Evolutionary conservation across 2,329 filamentous ascomycete genomes (phyloP).

Genomic region (Capronia epimyces): DNA sequence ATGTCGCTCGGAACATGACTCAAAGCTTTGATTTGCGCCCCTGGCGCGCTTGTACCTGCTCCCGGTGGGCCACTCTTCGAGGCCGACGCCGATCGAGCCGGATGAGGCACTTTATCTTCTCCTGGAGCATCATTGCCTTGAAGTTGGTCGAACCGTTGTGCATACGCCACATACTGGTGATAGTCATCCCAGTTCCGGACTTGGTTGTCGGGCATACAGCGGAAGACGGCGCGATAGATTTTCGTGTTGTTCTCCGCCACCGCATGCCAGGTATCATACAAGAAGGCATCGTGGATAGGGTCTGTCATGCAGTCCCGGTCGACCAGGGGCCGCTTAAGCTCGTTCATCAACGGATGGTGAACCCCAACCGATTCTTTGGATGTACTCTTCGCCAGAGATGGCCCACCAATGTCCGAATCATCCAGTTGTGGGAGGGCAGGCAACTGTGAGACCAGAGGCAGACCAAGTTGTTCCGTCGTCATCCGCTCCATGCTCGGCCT

Average conservation of each 20-base stretch:
- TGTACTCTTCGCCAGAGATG: slow-evolving; percentile 54
- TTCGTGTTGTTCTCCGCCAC: slow-evolving; percentile 93
- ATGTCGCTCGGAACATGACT: slow-evolving; percentile 31
- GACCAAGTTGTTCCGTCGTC: slow-evolving; percentile 61
- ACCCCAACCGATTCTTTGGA: slow-evolving; percentile 52
- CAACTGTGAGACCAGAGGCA: slow-evolving; percentile 64
- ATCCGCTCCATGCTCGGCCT: slow-evolving; percentile 53
- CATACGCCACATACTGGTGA: slow-evolving; percentile 73
- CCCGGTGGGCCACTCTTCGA: slow-evolving; percentile 38
- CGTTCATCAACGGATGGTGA: slow-evolving; percentile 49
- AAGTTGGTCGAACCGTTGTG: slow-evolving; percentile 66
- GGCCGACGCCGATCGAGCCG: slow-evolving; percentile 40
- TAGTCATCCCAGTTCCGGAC: slow-evolving; percentile 93
- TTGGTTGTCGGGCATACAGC: slow-evolving; percentile 94
- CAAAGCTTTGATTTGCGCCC: slow-evolving; percentile 28
- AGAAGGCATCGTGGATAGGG: slow-evolving; percentile 74
- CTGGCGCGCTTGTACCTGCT: slow-evolving; percentile 32
- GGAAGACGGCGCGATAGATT: slow-evolving; percentile 86
- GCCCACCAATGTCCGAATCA: slow-evolving; percentile 77
- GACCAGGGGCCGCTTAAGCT: slow-evolving; percentile 68
- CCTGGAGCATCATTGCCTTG: slow-evolving; percentile 46
- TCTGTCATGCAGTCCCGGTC: slow-evolving; percentile 93
- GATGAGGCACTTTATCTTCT: slow-evolving; percentile 27
- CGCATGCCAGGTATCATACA: slow-evolving; percentile 79
- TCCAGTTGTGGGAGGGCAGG: slow-evolving; percentile 64